These are phyloP conservation scores for Amoebophrya sp. DNA, from an alignment of 169 alveolate species.

Conservation along the genomic window DNA sequence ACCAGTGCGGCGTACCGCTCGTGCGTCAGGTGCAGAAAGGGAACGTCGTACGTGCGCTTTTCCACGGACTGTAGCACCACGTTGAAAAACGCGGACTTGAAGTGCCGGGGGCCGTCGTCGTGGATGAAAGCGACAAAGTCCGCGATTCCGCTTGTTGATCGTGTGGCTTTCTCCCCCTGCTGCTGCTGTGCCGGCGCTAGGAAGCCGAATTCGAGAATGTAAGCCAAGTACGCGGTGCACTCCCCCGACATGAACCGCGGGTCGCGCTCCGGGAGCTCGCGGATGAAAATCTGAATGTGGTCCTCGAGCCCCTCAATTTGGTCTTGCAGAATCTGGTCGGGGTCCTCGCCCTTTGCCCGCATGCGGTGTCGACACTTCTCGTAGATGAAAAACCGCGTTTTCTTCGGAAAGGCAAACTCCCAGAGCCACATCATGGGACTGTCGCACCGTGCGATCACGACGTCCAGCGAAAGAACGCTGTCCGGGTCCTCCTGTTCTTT, in stretches of 20 bases:
- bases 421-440: neutral
- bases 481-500: neutral
- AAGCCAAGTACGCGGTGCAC: neutral
- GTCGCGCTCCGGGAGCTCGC: neutral
- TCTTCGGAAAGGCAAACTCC: neutral
- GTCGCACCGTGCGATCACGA: neutral
- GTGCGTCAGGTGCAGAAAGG: conserved; percentile 7
- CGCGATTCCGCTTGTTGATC: too few relatives aligned
- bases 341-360: neutral
- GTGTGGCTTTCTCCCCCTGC: neutral
- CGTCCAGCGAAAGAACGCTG: neutral
- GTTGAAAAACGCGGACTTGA: neutral
- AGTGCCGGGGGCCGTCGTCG: conserved; percentile 8
- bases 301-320: neutral
- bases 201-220: neutral
- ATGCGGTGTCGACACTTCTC: neutral
- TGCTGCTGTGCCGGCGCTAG: neutral
- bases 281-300: neutral
- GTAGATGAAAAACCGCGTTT: neutral
- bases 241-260: neutral
- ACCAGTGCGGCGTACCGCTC: conserved; percentile 18
- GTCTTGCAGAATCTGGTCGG: neutral
- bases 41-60: neutral
- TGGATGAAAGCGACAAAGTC: conserved; percentile 10
- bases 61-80: neutral